These are phyloP conservation scores for Penicillium dipodomyicola DNA, from an alignment of 495 filamentous ascomycete species.

Conservation along the genomic window DNA sequence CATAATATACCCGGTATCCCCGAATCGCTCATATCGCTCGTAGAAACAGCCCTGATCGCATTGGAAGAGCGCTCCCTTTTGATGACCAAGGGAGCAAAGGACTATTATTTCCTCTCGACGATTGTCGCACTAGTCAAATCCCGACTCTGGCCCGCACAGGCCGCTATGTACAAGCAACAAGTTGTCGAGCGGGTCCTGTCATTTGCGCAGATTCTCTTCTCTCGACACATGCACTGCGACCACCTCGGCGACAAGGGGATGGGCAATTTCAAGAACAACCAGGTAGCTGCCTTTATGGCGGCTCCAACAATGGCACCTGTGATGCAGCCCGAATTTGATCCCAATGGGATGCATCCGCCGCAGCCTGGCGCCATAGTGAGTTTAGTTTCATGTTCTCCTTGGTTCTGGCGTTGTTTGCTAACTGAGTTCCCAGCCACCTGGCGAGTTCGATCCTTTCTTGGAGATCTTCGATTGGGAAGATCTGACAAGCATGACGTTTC, in stretches of 20 bases:
- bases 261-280: constrained; percentile 37
- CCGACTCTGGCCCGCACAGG: constrained; percentile 39
- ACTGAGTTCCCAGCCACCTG: constrained; percentile 26
- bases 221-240: constrained; percentile 36
- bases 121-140: constrained; percentile 42
- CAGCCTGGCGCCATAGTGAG: constrained; percentile 34
- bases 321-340: constrained; percentile 29
- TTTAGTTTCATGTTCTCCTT: not conserved
- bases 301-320: constrained; percentile 28
- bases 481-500: constrained; percentile 36
- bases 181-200: constrained; percentile 40
- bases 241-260: constrained; percentile 38
- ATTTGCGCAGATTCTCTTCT: constrained; percentile 41
- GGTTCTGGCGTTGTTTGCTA: not conserved
- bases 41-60: constrained; percentile 35
- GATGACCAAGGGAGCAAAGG: constrained; percentile 45
- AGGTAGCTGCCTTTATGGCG: constrained; percentile 29
- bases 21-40: constrained; percentile 38
- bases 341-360: constrained; percentile 21
- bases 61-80: constrained; percentile 37
- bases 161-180: constrained; percentile 38
- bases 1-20: constrained; percentile 36
- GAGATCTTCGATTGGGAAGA: constrained; percentile 49
- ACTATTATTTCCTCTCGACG: constrained; percentile 47
- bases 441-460: constrained; percentile 43